A percentile compares a stretch with the other conserved stretches of the same genome.
Conservation (phyloP, 345 rosid species). For the Melaleuca alternifolia region DNA sequence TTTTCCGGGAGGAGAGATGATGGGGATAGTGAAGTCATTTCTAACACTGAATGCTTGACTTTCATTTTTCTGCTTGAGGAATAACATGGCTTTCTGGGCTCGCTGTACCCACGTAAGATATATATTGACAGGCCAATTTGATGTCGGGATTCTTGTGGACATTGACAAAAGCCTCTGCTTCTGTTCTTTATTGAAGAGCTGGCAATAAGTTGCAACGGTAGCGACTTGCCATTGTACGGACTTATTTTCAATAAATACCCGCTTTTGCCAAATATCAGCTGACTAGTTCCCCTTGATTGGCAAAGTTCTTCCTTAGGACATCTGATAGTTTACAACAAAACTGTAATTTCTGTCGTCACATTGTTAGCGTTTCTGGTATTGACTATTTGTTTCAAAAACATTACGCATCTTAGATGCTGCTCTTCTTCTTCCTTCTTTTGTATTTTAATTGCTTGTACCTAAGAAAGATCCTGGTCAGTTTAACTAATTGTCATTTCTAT, state of each 20-base stretch:
- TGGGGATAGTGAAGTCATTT: conserved; percentile 52
- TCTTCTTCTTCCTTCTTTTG: not conserved
- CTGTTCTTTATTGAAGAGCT: not conserved
- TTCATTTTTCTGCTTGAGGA: not conserved
- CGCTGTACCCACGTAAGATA: not conserved
- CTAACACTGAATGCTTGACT: conserved; percentile 9
- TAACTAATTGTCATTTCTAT: not conserved
- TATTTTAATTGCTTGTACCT: not conserved
- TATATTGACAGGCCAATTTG: not conserved
- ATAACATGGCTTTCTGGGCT: not conserved
- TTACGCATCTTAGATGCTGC: not conserved
- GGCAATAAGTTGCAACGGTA: not conserved
- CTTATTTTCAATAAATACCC: not conserved
- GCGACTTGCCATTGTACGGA: not conserved
- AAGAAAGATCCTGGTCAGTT: not conserved
- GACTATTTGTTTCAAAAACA: not conserved
- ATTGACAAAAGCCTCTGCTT: not conserved
- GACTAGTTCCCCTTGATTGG: not conserved
- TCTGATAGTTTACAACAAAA: not conserved
- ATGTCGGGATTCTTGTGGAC: not conserved
- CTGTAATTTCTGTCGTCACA: not conserved
- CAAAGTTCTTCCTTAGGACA: not conserved
- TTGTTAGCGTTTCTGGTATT: not conserved
- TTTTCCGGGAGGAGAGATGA: conserved; percentile 86
- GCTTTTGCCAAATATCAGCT: not conserved